Percentiles rank a stretch among this genome's conserved stretches.
Evolutionary conservation across 805 yeast genomes (phyloP).

Genomic region (Spathaspora gorwiae): DNA sequence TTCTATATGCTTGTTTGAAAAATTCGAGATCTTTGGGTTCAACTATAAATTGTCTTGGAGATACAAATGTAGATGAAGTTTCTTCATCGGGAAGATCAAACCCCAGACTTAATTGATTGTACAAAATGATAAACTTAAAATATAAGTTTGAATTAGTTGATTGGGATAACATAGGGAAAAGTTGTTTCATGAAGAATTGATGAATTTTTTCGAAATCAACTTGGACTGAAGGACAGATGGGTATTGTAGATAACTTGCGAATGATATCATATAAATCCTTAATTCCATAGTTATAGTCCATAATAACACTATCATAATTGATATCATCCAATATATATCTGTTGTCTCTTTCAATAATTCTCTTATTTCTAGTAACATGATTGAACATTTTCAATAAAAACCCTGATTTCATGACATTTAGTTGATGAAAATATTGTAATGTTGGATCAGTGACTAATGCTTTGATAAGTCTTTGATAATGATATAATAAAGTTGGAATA

Average conservation of each 20-base stretch:
- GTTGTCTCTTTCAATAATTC: not conserved
- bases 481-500: not conserved
- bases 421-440: slow-evolving; percentile 3
- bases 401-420: slow-evolving; percentile 1
- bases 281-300: slow-evolving; percentile 7
- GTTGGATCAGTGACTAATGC: slow-evolving; percentile 3
- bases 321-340: not conserved
- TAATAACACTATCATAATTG: not conserved
- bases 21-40: not conserved
- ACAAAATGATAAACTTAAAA: slow-evolving; percentile 1
- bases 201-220: not conserved
- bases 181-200: not conserved
- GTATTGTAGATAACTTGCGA: not conserved
- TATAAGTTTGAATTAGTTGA: not conserved
- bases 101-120: not conserved
- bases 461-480: not conserved
- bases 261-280: slow-evolving; percentile 6
- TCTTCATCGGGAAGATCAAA: not conserved
- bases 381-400: not conserved
- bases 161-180: slow-evolving; percentile 2
- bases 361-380: not conserved
- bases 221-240: not conserved
- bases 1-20: not conserved
- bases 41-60: not conserved
- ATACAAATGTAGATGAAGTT: not conserved